Percentiles rank a stretch among this genome's conserved stretches.
Evolutionary conservation across 257 asterid genomes (phyloP).

Genomic region (Ballota nigra): DNA sequence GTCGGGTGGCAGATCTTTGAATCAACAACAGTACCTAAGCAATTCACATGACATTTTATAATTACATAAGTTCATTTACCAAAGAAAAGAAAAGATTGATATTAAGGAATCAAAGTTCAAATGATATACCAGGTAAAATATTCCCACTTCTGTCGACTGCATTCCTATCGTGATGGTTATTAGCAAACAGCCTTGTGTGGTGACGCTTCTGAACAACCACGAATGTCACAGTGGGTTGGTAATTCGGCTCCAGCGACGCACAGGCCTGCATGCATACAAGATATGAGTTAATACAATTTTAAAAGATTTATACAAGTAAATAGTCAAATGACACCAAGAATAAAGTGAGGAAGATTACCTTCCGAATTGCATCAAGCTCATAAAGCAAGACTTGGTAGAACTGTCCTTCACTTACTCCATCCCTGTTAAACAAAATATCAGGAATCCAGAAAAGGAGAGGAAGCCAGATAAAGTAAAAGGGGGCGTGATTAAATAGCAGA

Average conservation of each 20-base stretch:
- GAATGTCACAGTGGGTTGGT: constrained; percentile 94
- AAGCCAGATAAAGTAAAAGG: not conserved
- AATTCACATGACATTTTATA: not conserved
- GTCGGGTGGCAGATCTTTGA: constrained; percentile 95
- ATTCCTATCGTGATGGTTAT: constrained; percentile 61
- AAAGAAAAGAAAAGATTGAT: not conserved
- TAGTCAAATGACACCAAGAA: not conserved
- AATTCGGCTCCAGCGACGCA: constrained; percentile 86
- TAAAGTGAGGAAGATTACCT: constrained; percentile 38
- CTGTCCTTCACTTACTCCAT: constrained; percentile 98
- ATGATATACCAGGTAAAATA: constrained; percentile 67
- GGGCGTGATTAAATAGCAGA: not conserved
- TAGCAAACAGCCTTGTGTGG: constrained; percentile 86
- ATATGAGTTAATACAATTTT: not conserved
- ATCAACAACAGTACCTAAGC: constrained; percentile 90
- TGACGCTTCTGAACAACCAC: constrained; percentile 98
- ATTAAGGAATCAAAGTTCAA: not conserved
- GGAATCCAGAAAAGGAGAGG: not conserved
- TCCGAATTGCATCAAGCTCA: constrained; percentile 95
- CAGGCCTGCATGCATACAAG: constrained; percentile 60
- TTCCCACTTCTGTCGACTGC: constrained; percentile 83
- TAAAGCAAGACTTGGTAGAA: constrained; percentile 87
- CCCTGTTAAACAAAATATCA: constrained; percentile 36
- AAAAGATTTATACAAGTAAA: not conserved
- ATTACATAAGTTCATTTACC: not conserved